Evolutionary conservation across 176 grass and related monocot species (phyloP).

Genomic region (Hsuehochloa calcarea): DNA sequence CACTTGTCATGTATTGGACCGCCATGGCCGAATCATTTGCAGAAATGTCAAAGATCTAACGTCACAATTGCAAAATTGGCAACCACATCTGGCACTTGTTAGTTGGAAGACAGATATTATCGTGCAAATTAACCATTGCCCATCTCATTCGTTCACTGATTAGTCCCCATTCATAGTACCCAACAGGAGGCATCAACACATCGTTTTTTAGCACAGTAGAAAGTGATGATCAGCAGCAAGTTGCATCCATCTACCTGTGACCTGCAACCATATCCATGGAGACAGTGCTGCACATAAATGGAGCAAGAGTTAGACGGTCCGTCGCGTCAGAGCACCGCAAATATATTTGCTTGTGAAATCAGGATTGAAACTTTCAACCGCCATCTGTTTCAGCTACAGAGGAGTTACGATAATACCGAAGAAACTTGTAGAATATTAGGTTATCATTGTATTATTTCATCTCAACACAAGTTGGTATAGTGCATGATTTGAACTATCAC

Average conservation of each 20-base stretch:
- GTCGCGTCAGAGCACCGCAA: slow-evolving; percentile 30
- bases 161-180: slow-evolving; percentile 21
- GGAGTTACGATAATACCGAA: neutral
- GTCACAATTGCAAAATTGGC: neutral
- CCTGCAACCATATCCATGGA: slow-evolving; percentile 25
- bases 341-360: neutral
- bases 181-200: neutral
- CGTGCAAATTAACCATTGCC: slow-evolving; percentile 3
- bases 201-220: slow-evolving; percentile 1
- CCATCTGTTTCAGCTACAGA: neutral
- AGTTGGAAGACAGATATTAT: slow-evolving; percentile 2
- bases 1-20: neutral
- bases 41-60: neutral
- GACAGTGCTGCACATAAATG: slow-evolving; percentile 28
- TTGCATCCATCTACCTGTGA: neutral
- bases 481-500: neutral
- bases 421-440: slow-evolving; percentile 3
- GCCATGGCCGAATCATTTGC: neutral
- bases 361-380: neutral
- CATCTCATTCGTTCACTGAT: slow-evolving; percentile 17
- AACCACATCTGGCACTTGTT: neutral
- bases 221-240: slow-evolving; percentile 10
- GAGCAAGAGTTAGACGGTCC: slow-evolving; percentile 12
- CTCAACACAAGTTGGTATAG: neutral
- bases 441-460: slow-evolving; percentile 24